phyloP scores from a whole-genome alignment of 495 filamentous ascomycete genomes.

The Aspergillus taichungensis region DNA sequence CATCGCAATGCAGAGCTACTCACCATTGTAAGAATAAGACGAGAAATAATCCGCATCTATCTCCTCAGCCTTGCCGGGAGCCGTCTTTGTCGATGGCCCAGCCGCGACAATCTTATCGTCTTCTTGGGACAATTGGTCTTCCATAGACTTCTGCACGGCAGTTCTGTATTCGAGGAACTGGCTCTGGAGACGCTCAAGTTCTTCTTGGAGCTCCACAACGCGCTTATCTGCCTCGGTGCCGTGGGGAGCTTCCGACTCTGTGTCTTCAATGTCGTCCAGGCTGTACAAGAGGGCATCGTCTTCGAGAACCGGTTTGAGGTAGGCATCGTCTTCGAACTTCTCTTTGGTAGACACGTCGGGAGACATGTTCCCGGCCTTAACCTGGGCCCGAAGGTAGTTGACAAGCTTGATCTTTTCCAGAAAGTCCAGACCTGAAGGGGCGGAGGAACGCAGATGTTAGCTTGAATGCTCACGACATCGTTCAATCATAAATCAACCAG shows the following conservation, averaged over 20 bases:
- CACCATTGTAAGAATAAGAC: constrained; percentile 71
- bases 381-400: constrained; percentile 63
- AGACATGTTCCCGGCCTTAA: constrained; percentile 41
- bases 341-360: constrained; percentile 47
- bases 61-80: constrained; percentile 22
- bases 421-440: constrained; percentile 60
- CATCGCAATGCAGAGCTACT: constrained; percentile 4
- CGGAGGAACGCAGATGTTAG: constrained; percentile 11
- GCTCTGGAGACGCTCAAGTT: constrained; percentile 51
- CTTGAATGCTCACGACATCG: constrained; percentile 1
- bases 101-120: constrained; percentile 27
- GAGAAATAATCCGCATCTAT: constrained; percentile 64
- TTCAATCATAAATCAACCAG: constrained; percentile 5
- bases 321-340: constrained; percentile 63
- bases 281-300: constrained; percentile 81
- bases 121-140: constrained; percentile 53
- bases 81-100: constrained; percentile 10
- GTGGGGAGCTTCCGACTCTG: constrained; percentile 15
- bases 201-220: constrained; percentile 59
- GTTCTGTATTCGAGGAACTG: constrained; percentile 66
- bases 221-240: constrained; percentile 39
- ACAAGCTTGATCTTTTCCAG: constrained; percentile 74
- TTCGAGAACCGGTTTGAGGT: constrained; percentile 76
- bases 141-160: constrained; percentile 61
- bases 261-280: constrained; percentile 61